phyloP scores from a whole-genome alignment of 257 asterid species.

The Hygrophila difformis region DNA sequence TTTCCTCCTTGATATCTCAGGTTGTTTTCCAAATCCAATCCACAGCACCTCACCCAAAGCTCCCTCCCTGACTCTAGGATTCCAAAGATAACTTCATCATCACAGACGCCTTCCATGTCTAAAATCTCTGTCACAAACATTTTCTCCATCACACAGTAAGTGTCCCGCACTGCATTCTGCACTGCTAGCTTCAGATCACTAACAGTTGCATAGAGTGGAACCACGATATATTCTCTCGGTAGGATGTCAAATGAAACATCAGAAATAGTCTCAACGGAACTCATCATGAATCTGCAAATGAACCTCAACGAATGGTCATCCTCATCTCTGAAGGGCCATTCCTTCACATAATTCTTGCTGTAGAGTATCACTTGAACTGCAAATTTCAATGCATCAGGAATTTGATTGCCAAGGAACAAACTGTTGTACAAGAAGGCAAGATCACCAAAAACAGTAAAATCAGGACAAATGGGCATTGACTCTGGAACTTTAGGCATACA shows the following conservation, averaged over 20 bases:
- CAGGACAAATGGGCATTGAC: conserved; percentile 15
- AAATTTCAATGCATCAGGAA: too few species aligned
- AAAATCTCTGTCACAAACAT: conserved; percentile 38
- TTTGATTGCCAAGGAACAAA: too few species aligned
- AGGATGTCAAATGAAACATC: background rate
- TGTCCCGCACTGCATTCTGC: conserved; percentile 61
- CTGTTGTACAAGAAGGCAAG: conserved; percentile 9
- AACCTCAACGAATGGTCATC: too few species aligned
- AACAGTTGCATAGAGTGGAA: conserved; percentile 66
- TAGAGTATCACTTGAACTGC: too few species aligned
- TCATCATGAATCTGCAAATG: too few species aligned
- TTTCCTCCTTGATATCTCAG: conserved; percentile 63
- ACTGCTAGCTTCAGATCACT: conserved; percentile 56
- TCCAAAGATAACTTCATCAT: conserved; percentile 68
- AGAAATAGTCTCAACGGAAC: too few species aligned
- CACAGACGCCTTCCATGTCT: conserved; percentile 39
- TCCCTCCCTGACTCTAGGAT: conserved; percentile 54
- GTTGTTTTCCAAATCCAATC: conserved; percentile 38
- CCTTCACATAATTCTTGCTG: too few species aligned
- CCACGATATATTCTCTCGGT: conserved; percentile 50
- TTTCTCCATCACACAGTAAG: conserved; percentile 53
- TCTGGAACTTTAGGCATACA: conserved; percentile 12
- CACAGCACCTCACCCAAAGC: conserved; percentile 41
- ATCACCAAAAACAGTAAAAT: conserved; percentile 32
- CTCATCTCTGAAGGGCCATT: too few species aligned